These are phyloP conservation scores for Heterobasidion parviporum DNA, from an alignment of 1,284 basidiomycete genomes.

Conservation along the genomic window DNA sequence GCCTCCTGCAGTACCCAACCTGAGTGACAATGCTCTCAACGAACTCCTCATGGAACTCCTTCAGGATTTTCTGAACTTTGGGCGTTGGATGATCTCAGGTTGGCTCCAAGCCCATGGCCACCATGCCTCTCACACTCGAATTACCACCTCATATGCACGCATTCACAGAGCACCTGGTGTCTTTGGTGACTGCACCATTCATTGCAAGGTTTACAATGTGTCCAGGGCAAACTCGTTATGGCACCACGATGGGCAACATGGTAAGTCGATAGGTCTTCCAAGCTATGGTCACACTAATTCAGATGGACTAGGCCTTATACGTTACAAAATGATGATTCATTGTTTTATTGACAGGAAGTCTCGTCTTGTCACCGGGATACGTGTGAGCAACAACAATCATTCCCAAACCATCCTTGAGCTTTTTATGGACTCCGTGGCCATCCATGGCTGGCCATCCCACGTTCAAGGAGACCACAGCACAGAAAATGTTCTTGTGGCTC, in stretches of 20 bases:
- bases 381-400: constrained; percentile 21
- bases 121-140: not conserved
- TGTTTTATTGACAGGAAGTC: constrained; percentile 27
- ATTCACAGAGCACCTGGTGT: not conserved
- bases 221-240: constrained; percentile 26
- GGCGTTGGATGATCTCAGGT: not conserved
- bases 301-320: constrained; percentile 19
- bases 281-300: not conserved
- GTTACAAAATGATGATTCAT: constrained; percentile 28
- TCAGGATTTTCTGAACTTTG: not conserved
- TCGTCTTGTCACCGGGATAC: constrained; percentile 19
- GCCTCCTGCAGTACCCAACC: not conserved
- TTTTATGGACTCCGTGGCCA: constrained; percentile 15
- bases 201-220: constrained; percentile 20
- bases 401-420: constrained; percentile 20
- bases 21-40: not conserved
- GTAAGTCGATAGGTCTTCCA: constrained; percentile 9
- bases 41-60: not conserved
- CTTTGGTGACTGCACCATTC: constrained; percentile 10
- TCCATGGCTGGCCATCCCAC: constrained; percentile 19
- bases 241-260: constrained; percentile 27
- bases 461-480: constrained; percentile 25
- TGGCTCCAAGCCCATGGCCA: not conserved
- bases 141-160: not conserved
- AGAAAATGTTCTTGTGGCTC: constrained; percentile 24